Conservation (phyloP, 176 grass and related monocot genomes). For the Phoenix roebelenii region DNA sequence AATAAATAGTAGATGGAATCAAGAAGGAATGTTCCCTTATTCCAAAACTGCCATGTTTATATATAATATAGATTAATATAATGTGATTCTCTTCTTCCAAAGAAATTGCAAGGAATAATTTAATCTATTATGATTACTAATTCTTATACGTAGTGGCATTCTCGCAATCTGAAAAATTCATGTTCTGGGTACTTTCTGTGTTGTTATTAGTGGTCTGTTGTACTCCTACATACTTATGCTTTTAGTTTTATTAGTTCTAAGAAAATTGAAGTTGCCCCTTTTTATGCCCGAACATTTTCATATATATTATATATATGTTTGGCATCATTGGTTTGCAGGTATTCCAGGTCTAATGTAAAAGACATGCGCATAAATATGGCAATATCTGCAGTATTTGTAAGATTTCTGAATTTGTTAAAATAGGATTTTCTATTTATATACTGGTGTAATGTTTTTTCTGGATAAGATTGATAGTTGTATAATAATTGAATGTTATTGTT, state of each 20-base stretch:
- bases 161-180: not conserved
- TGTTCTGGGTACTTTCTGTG: not conserved
- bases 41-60: no score
- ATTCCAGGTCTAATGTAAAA: conserved; percentile 58
- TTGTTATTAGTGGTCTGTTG: not conserved
- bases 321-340: conserved; percentile 46
- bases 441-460: conserved; percentile 4
- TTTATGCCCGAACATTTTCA: no score
- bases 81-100: no score
- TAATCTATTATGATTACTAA: no score
- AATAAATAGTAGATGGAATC: no score
- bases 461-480: no score
- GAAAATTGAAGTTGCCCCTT: no score
- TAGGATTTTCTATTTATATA: not conserved
- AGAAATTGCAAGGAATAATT: no score
- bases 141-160: not conserved
- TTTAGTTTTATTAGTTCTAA: conserved; percentile 1
- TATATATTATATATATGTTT: not conserved
- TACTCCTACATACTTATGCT: not conserved
- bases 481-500: no score
- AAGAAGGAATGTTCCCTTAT: no score
- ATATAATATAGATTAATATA: no score
- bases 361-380: conserved; percentile 88
- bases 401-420: conserved; percentile 15
- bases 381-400: conserved; percentile 79